A percentile compares a stretch with the other conserved stretches of the same genome.
phyloP scores from a whole-genome alignment of 2,329 filamentous ascomycete genomes.

The Aspergillus spinulosporus region DNA sequence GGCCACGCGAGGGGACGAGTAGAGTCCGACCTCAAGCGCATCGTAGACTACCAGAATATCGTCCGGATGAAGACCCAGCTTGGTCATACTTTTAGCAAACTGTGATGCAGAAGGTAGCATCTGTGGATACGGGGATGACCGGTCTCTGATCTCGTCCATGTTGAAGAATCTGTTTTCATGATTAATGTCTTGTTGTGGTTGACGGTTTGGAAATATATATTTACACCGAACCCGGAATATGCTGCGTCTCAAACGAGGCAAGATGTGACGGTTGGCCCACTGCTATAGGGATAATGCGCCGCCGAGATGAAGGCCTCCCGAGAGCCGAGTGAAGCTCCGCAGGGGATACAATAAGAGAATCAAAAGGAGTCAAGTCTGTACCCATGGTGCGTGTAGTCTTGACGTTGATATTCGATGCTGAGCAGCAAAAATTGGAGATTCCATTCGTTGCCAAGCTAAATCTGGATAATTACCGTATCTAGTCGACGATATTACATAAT shows the following conservation, averaged over 20 bases:
- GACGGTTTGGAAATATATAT: constrained; percentile 1
- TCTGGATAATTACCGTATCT: no score
- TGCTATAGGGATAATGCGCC: constrained; percentile 29
- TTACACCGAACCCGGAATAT: constrained; percentile 30
- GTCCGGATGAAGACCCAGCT: constrained; percentile 24
- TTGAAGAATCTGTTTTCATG: constrained; percentile 30
- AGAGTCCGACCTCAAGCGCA: constrained; percentile 29
- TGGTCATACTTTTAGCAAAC: constrained; percentile 24
- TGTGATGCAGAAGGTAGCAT: constrained; percentile 30
- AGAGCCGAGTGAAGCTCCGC: constrained; percentile 15
- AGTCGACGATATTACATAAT: no score
- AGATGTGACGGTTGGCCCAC: constrained; percentile 21
- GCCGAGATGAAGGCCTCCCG: background rate
- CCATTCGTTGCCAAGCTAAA: no score
- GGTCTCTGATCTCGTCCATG: constrained; percentile 29
- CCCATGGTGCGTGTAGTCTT: background rate
- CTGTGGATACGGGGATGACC: constrained; percentile 27
- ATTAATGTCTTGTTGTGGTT: background rate
- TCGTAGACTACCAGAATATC: constrained; percentile 35
- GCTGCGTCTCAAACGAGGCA: constrained; percentile 19
- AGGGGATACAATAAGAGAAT: constrained; percentile 18
- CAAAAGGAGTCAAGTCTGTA: constrained; percentile 9
- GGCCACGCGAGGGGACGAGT: constrained; percentile 32
- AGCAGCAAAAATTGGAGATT: background rate
- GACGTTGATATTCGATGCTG: background rate